Conservation (phyloP, 2,329 filamentous ascomycete genomes). For the Drechslera avenae region DNA sequence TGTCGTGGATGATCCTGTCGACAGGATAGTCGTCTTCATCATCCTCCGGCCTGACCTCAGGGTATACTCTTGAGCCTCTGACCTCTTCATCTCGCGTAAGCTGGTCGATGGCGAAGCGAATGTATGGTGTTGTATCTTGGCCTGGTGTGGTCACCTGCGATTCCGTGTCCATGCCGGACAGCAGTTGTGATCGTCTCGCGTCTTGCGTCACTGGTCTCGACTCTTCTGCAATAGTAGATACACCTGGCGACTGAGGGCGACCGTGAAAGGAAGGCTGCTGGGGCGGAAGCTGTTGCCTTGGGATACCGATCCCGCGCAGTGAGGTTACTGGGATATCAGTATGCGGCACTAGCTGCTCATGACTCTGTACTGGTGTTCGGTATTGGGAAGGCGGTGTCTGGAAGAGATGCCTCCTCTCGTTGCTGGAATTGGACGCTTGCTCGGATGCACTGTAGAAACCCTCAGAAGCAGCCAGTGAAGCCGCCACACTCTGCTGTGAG, state of each 20-base stretch:
- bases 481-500: slow-evolving; percentile 55
- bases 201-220: slow-evolving; percentile 32
- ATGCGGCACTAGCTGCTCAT: slow-evolving; percentile 44
- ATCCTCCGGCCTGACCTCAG: slow-evolving; percentile 19
- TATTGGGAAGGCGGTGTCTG: slow-evolving; percentile 44
- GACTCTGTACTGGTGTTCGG: slow-evolving; percentile 42
- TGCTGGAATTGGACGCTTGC: slow-evolving; percentile 44
- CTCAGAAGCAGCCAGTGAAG: slow-evolving; percentile 55
- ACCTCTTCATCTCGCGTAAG: slow-evolving; percentile 76
- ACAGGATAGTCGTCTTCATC: slow-evolving; percentile 55
- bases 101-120: slow-evolving; percentile 87
- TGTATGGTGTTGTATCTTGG: slow-evolving; percentile 83
- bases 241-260: slow-evolving; percentile 31
- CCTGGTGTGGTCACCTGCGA: slow-evolving; percentile 61
- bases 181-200: slow-evolving; percentile 26
- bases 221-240: slow-evolving; percentile 44
- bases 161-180: slow-evolving; percentile 38
- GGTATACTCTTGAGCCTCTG: slow-evolving; percentile 59
- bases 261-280: slow-evolving; percentile 18
- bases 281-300: slow-evolving; percentile 32
- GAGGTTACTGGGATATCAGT: slow-evolving; percentile 39
- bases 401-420: slow-evolving; percentile 39
- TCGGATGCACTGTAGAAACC: slow-evolving; percentile 58
- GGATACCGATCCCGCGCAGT: slow-evolving; percentile 40
- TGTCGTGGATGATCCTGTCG: slow-evolving; percentile 55